phyloP scores from a whole-genome alignment of 352 stramenopile genomes.

The Globisporangium radiosum region DNA sequence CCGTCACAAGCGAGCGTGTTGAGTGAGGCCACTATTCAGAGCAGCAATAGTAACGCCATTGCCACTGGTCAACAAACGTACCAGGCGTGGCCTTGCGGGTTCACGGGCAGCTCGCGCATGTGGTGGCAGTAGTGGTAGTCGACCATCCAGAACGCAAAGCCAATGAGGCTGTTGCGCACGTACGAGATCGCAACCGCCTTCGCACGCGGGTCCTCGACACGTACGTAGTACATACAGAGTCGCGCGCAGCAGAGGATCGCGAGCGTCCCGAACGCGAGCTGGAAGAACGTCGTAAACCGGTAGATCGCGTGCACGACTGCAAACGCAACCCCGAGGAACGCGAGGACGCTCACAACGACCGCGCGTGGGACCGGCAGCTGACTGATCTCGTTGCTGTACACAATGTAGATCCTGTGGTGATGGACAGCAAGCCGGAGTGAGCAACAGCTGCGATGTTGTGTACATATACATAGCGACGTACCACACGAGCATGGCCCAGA shows the following conservation, averaged over 20 bases:
- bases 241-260: slow-evolving; percentile 41
- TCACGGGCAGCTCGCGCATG: slow-evolving; percentile 49
- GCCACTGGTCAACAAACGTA: slow-evolving; percentile 12
- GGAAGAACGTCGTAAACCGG: slow-evolving; percentile 71
- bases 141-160: slow-evolving; percentile 65
- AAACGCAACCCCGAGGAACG: slow-evolving; percentile 52
- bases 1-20: not conserved
- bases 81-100: slow-evolving; percentile 77
- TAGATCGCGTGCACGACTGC: slow-evolving; percentile 69
- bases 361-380: slow-evolving; percentile 33
- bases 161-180: slow-evolving; percentile 51
- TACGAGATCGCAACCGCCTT: slow-evolving; percentile 55
- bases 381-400: slow-evolving; percentile 70
- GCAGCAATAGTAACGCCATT: not conserved
- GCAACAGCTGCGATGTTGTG: not conserved
- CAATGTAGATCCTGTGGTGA: slow-evolving; percentile 61
- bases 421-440: not conserved
- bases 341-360: slow-evolving; percentile 42
- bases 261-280: slow-evolving; percentile 66
- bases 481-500: slow-evolving; percentile 76
- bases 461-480: slow-evolving; percentile 9
- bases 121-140: slow-evolving; percentile 77
- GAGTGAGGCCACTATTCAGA: not conserved
- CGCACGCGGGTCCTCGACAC: slow-evolving; percentile 46
- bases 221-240: slow-evolving; percentile 52